phyloP scores from a whole-genome alignment of 2,329 filamentous ascomycete genomes.

The Erysiphe neolycopersici region DNA sequence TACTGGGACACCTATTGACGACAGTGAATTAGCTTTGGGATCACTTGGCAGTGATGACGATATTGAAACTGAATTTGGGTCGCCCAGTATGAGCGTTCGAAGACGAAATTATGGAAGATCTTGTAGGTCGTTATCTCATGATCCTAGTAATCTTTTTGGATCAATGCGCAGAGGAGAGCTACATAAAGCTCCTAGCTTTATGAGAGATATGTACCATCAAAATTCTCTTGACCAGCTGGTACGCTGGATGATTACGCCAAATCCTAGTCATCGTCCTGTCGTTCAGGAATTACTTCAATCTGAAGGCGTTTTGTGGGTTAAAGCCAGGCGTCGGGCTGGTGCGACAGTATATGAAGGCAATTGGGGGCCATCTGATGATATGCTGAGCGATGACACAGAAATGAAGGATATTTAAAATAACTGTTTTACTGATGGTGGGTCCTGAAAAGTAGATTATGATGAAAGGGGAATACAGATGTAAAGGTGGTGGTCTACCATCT shows the following conservation, averaged over 20 bases:
- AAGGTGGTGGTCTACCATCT: no score
- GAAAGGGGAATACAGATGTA: no score
- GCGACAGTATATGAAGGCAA: slow-evolving; percentile 93
- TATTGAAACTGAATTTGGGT: slow-evolving; percentile 15
- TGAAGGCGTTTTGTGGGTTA: slow-evolving; percentile 57
- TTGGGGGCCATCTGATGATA: slow-evolving; percentile 53
- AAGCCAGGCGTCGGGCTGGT: slow-evolving; percentile 48
- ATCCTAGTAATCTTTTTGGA: slow-evolving; percentile 14
- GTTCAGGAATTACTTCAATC: slow-evolving; percentile 46
- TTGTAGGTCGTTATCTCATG: slow-evolving; percentile 12
- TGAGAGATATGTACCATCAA: slow-evolving; percentile 47
- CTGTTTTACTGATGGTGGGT: no score
- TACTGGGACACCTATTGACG: slow-evolving; percentile 35
- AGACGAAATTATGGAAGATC: slow-evolving; percentile 11
- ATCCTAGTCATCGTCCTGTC: slow-evolving; percentile 45
- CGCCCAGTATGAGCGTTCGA: slow-evolving; percentile 11
- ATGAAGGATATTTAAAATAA: slow-evolving; percentile 14
- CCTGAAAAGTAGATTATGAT: no score
- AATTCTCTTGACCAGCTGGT: slow-evolving; percentile 67
- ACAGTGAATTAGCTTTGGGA: slow-evolving; percentile 11
- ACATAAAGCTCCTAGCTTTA: slow-evolving; percentile 54
- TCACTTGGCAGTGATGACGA: slow-evolving; percentile 16
- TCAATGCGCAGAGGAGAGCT: slow-evolving; percentile 26
- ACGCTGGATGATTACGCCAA: slow-evolving; percentile 61
- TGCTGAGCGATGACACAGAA: slow-evolving; percentile 15